phyloP scores from a whole-genome alignment of 2,329 filamentous ascomycete species.

The Arachnomyces sp. region DNA sequence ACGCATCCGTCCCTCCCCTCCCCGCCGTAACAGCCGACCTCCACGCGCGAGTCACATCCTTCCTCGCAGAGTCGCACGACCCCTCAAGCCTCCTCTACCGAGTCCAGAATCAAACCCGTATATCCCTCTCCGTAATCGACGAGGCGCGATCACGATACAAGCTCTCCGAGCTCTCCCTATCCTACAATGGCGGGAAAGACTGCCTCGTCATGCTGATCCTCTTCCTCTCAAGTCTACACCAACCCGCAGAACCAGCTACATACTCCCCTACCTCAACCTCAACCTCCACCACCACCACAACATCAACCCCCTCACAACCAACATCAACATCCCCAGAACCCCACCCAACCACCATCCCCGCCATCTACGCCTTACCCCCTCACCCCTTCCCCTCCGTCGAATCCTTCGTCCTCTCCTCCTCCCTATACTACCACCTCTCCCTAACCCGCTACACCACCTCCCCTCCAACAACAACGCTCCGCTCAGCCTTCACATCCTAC shows the following conservation, averaged over 20 bases:
- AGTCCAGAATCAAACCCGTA: slow-evolving; percentile 66
- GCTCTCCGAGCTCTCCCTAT: slow-evolving; percentile 73
- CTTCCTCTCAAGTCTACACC: slow-evolving; percentile 60
- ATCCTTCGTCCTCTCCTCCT: slow-evolving; percentile 64
- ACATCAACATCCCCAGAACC: slow-evolving; percentile 9
- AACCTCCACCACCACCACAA: slow-evolving; percentile 31
- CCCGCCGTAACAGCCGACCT: slow-evolving; percentile 58
- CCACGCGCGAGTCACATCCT: slow-evolving; percentile 52
- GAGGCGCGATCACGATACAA: slow-evolving; percentile 68
- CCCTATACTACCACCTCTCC: slow-evolving; percentile 62
- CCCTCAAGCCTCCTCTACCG: slow-evolving; percentile 48
- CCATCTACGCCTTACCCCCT: slow-evolving; percentile 79
- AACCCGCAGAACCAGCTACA: slow-evolving; percentile 3
- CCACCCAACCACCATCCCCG: slow-evolving; percentile 53
- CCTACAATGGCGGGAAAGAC: slow-evolving; percentile 97
- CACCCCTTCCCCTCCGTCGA: slow-evolving; percentile 84
- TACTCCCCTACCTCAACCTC: slow-evolving; percentile 14
- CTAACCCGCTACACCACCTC: slow-evolving; percentile 62
- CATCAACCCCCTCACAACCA: slow-evolving; percentile 5
- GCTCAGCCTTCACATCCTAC: slow-evolving; percentile 69
- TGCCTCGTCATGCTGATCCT: slow-evolving; percentile 86
- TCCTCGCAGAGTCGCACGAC: slow-evolving; percentile 53
- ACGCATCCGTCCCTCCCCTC: slow-evolving; percentile 20
- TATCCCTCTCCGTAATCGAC: slow-evolving; percentile 63
- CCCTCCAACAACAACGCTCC: slow-evolving; percentile 54